phyloP scores from a whole-genome alignment of 805 yeast species.

The Jamesozyma rosinii region DNA sequence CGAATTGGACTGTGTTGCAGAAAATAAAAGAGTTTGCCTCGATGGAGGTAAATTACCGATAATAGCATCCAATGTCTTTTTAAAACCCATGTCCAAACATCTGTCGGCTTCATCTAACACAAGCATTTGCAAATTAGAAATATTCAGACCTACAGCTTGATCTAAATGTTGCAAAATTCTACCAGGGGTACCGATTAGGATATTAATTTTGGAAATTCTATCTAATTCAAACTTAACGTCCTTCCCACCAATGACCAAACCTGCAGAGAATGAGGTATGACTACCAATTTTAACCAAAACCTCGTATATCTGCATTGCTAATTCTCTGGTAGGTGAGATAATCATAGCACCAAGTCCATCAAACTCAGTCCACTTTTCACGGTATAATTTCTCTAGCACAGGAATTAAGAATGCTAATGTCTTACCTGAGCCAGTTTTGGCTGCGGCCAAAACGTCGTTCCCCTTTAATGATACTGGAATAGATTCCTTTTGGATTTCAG shows the following conservation, averaged over 20 bases:
- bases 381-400: conserved; percentile 56
- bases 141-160: conserved; percentile 72
- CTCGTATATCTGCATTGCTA: conserved; percentile 85
- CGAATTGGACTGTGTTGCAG: conserved; percentile 84
- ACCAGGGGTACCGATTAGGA: conserved; percentile 87
- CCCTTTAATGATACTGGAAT: conserved; percentile 72
- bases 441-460: conserved; percentile 75
- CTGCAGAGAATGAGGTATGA: conserved; percentile 70
- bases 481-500: conserved; percentile 77
- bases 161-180: conserved; percentile 84
- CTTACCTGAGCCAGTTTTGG: conserved; percentile 79
- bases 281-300: conserved; percentile 77
- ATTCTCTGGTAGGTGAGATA: conserved; percentile 85
- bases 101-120: conserved; percentile 90
- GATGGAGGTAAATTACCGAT: conserved; percentile 66
- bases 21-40: conserved; percentile 75
- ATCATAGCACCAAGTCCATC: conserved; percentile 88
- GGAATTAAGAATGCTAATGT: conserved; percentile 83
- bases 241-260: conserved; percentile 88
- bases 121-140: conserved; percentile 63
- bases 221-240: conserved; percentile 76
- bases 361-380: conserved; percentile 64
- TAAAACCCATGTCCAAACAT: conserved; percentile 89
- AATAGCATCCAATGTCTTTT: conserved; percentile 71
- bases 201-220: conserved; percentile 68